These are phyloP conservation scores for Diaporthe sp. DNA, from an alignment of 2,329 filamentous ascomycete genomes.

Conservation along the genomic window DNA sequence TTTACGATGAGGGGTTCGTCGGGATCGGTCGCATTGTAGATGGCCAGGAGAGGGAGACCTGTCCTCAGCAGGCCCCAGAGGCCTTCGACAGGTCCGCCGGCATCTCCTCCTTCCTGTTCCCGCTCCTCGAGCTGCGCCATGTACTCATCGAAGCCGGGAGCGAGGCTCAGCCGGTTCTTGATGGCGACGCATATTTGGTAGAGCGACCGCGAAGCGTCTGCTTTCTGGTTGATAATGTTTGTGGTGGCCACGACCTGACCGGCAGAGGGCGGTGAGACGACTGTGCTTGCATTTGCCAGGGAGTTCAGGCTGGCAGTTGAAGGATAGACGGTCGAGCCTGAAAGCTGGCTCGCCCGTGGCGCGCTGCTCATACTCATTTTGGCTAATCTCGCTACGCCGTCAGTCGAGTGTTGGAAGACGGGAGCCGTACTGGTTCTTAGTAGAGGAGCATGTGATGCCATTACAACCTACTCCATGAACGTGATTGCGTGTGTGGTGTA, in stretches of 20 bases:
- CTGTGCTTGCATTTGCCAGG: slow-evolving; percentile 60
- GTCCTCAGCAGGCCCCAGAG: slow-evolving; percentile 89
- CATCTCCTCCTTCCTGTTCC: slow-evolving; percentile 71
- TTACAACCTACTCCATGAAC: slow-evolving; percentile 54
- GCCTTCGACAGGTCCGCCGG: slow-evolving; percentile 87
- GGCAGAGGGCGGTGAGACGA: slow-evolving; percentile 58
- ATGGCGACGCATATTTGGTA: slow-evolving; percentile 95
- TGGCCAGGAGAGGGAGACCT: slow-evolving; percentile 86
- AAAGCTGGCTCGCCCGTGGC: slow-evolving; percentile 73
- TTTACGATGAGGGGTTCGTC: slow-evolving; percentile 76
- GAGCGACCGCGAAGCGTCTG: slow-evolving; percentile 90
- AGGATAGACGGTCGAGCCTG: slow-evolving; percentile 70
- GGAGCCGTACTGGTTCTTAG: slow-evolving; percentile 72
- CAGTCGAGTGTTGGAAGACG: slow-evolving; percentile 64
- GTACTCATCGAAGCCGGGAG: slow-evolving; percentile 85
- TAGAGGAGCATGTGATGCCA: slow-evolving; percentile 71
- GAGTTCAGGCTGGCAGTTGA: slow-evolving; percentile 67
- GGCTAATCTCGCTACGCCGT: slow-evolving; percentile 60
- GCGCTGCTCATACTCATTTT: slow-evolving; percentile 68
- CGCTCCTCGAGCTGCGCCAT: slow-evolving; percentile 79
- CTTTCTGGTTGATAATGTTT: slow-evolving; percentile 98
- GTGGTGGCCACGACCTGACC: slow-evolving; percentile 82
- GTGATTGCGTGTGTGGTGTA: slow-evolving; percentile 32
- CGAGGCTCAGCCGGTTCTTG: slow-evolving; percentile 83
- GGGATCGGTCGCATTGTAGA: slow-evolving; percentile 90